Evolutionary conservation across 371 early-diverging fungal species (phyloP).

Genomic region (Amoeboaphelidium protococcarum): DNA sequence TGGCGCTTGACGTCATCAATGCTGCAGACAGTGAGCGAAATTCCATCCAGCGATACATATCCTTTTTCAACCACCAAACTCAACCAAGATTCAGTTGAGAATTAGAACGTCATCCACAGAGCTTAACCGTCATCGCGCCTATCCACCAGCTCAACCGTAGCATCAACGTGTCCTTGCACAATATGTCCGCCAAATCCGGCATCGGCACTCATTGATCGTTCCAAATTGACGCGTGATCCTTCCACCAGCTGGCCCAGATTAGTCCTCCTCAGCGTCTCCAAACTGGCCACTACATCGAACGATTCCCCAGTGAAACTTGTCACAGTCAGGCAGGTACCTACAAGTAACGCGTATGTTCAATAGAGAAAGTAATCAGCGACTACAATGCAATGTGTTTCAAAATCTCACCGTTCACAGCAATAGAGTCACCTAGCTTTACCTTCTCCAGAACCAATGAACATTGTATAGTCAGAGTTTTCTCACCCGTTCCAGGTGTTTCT

Average conservation of each 20-base stretch:
- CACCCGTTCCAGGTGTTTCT: conserved; percentile 31
- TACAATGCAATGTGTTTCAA: neutral
- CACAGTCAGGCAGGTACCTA: conserved; percentile 81
- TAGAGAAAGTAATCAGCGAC: neutral
- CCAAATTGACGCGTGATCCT: conserved; percentile 62
- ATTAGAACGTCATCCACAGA: neutral
- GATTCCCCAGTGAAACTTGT: conserved; percentile 50
- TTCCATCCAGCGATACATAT: conserved; percentile 73
- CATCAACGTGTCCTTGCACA: conserved; percentile 80
- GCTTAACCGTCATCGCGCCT: neutral
- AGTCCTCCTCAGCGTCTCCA: conserved; percentile 70
- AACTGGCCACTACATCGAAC: conserved; percentile 75
- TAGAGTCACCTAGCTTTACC: conserved; percentile 78
- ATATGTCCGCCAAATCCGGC: conserved; percentile 86
- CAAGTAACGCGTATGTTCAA: neutral
- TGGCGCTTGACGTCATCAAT: conserved; percentile 35
- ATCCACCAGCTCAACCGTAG: conserved; percentile 23
- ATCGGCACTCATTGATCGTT: conserved; percentile 59
- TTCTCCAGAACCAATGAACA: conserved; percentile 43
- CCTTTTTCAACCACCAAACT: conserved; percentile 49
- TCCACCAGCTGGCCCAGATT: conserved; percentile 51
- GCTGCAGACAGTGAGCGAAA: conserved; percentile 70
- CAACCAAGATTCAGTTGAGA: neutral
- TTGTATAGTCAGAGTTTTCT: conserved; percentile 47
- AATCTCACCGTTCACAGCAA: conserved; percentile 57